A percentile compares a stretch with the other conserved stretches of the same genome.
These are phyloP conservation scores for Talaromyces sp. DNA, from an alignment of 2,329 filamentous ascomycete species.

Conservation along the genomic window DNA sequence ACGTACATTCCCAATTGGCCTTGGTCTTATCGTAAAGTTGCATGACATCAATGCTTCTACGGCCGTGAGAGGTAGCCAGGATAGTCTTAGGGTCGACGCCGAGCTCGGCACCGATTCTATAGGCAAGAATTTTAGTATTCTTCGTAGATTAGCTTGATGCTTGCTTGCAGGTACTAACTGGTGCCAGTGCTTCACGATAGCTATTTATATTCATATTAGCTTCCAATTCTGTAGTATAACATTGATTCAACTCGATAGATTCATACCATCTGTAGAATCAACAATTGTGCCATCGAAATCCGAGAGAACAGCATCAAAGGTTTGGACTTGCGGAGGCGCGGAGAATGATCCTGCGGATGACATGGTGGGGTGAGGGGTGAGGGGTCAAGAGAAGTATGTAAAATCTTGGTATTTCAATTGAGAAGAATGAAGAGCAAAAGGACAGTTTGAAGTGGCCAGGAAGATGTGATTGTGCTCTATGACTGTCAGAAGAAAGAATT, in stretches of 20 bases:
- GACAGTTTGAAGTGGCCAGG: too few species aligned
- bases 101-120: constrained; percentile 69
- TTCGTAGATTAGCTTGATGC: neutral
- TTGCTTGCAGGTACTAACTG: constrained; percentile 47
- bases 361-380: constrained; percentile 30
- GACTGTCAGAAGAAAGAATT: neutral
- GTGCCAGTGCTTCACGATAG: constrained; percentile 68
- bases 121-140: neutral
- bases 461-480: neutral
- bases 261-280: constrained; percentile 49
- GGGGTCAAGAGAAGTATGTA: constrained; percentile 11
- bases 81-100: constrained; percentile 83
- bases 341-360: constrained; percentile 41
- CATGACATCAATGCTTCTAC: constrained; percentile 84
- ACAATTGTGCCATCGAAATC: constrained; percentile 54
- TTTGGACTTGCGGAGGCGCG: constrained; percentile 40
- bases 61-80: constrained; percentile 86
- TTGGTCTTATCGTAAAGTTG: constrained; percentile 77
- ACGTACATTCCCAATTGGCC: constrained; percentile 91
- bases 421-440: neutral
- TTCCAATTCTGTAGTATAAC: constrained; percentile 42
- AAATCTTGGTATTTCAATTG: neutral
- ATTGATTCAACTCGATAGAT: constrained; percentile 10
- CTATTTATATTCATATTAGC: constrained; percentile 53
- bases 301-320: constrained; percentile 49